A percentile compares a stretch with the other conserved stretches of the same genome.
phyloP scores from a whole-genome alignment of 495 filamentous ascomycete genomes.

The Podospora appendiculata region DNA sequence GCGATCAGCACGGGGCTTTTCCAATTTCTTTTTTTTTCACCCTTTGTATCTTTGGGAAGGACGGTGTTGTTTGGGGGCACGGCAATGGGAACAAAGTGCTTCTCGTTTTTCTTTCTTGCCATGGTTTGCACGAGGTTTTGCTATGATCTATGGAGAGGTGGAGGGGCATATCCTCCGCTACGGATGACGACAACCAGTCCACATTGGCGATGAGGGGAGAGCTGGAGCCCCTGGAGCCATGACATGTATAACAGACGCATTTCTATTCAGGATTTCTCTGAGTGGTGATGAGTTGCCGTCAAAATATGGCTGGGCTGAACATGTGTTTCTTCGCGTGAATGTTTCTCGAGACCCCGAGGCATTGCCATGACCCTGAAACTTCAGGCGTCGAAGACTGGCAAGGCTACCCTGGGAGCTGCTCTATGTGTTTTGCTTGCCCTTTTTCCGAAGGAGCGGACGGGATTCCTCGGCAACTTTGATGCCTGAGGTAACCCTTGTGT shows the following conservation, averaged over 20 bases:
- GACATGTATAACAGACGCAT: conserved; percentile 18
- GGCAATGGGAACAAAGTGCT: conserved; percentile 27
- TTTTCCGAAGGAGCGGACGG: too few species aligned
- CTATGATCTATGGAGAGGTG: conserved; percentile 19
- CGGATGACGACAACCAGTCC: conserved; percentile 14
- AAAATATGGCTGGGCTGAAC: too few species aligned
- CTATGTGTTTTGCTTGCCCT: too few species aligned
- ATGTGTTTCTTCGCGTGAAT: too few species aligned
- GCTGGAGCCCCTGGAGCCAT: conserved; percentile 1
- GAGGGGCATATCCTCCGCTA: conserved; percentile 13
- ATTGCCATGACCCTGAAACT: too few species aligned
- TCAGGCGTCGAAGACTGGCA: too few species aligned
- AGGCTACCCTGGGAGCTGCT: too few species aligned
- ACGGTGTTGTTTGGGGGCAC: conserved; percentile 34
- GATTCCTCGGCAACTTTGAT: too few species aligned
- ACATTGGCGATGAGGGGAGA: conserved; percentile 8
- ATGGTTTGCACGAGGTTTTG: conserved; percentile 26
- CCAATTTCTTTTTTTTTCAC: conserved; percentile 11
- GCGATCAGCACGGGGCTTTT: conserved; percentile 11
- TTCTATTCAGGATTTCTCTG: conserved; percentile 2
- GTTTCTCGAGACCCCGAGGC: too few species aligned
- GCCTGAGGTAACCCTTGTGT: too few species aligned
- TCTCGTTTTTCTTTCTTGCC: conserved; percentile 17
- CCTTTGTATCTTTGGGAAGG: conserved; percentile 37
- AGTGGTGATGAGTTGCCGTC: neutral